Evolutionary conservation across 2,329 filamentous ascomycete species (phyloP), one percentile per base, ranked within the genome.

Genomic region (Monilinia vaccinii-corymbosi): DNA sequence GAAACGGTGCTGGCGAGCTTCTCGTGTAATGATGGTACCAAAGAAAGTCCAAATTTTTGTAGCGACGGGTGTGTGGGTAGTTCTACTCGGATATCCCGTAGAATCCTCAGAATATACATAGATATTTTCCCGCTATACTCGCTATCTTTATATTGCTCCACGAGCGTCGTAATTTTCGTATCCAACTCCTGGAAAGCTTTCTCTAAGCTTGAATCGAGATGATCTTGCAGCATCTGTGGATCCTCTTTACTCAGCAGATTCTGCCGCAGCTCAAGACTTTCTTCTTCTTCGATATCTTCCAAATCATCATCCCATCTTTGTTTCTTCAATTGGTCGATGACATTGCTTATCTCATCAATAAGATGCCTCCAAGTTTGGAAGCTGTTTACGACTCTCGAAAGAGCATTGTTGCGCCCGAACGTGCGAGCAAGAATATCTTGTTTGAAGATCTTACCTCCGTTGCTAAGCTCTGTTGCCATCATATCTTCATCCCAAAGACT

Each of bases 261-360:
- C 66, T 90, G 86, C 38, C 86, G 80, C 21, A 79, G 78, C 63
- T 89, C 85, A 23, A 88, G 81, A 0, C 81, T 83, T 58, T 88
- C 79, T 63, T 92, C 88, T 62, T 91, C 87, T 62, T 91, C 87
- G 45, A 90, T 83, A 55, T 87, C 84, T 55, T 77, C 75, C 32
- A 85, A 79, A 62, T 89, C 87, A 59, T 89, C 86, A 63, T 92
- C 87, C 88, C 89, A 92, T 60, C 84, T 81, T 65, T 86, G 83
- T 50, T 81, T 81, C 62, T 78, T 82, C 66, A 94, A 80, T 61
- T 82, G 78, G 45, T 84, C 82, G 9, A 91, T 80, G 4, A 86
- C 78, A 21, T 77, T 76, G 47, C 79, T 80, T 16, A 88, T 81
- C 56, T 85, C 83, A 62, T 86, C 81, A n/a, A 95, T 82, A 6